Base-by-base conservation (phyloP, 2,329 filamentous ascomycete genomes). In the Curvularia lunata region DNA sequence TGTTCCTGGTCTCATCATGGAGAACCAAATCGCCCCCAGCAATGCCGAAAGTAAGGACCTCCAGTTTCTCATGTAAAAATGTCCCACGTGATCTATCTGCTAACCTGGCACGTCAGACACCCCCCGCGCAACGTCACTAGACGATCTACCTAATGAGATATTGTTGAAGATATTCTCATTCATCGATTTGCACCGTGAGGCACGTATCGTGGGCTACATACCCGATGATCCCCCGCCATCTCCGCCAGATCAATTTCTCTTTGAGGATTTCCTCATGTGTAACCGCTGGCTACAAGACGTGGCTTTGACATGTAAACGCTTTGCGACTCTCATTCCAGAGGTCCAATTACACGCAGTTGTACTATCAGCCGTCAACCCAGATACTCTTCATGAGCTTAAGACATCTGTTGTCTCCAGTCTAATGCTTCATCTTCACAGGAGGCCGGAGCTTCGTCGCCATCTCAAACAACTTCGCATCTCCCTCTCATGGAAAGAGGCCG, bases 281-380 rank as follows among this genome's bases (percentile, higher is more conserved):
- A 59, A 47, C 23, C 28, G 38, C 21, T 38, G 54, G 25, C 50
- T 62, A 1, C 42, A 27, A n/a, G 54, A 46, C 45, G 48, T 66
- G 25, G 55, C 63, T n/a, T 56, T 64, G n/a, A 59, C 61, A 10
- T 64, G 50, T 34, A 56, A 52, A 23, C 32, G 56, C 28, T 64
- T 66, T 21, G 41, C 52, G 4, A 27, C 48, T 18, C 12, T 66
- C n/a, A 42, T 54, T 37, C 54, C 46, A 38, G 59, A 64, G 37
- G 38, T 48, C 5, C 38, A 58, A 4, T 27, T 62, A 5, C 41
- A 45, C 30, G 48, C 54, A 4, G 54, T 56, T 23, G 46, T 64
- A 5, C 28, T 66, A 10, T 46, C 49, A 32, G 21, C 37, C 12
- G 12, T n/a, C 12, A 18, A 25, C 21, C 34, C 28, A 16, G 18